Percentiles rank a stretch among this genome's conserved stretches.
These are phyloP conservation scores for Cladosporium halotolerans DNA, from an alignment of 2,329 filamentous ascomycete species.

Conservation along the genomic window DNA sequence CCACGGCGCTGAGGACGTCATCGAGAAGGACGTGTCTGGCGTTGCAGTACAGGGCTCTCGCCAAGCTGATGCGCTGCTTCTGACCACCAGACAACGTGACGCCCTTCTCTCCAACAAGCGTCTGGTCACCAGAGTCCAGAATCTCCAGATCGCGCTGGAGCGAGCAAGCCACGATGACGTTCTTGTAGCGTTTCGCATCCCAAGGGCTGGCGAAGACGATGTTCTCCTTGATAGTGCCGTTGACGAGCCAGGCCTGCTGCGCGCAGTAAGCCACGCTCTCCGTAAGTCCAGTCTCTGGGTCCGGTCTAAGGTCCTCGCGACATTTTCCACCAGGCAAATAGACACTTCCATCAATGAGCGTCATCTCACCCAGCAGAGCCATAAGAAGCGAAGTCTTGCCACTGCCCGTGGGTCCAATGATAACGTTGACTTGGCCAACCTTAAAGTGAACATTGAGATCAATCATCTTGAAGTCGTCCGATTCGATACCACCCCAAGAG, in stretches of 20 bases:
- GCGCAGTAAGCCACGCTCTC: conserved; percentile 95
- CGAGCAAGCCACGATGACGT: conserved; percentile 86
- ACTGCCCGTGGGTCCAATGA: conserved; percentile 86
- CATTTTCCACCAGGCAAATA: conserved; percentile 79
- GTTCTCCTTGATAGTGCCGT: conserved; percentile 91
- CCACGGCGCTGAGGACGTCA: conserved; percentile 92
- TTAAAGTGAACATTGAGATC: conserved; percentile 77
- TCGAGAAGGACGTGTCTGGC: conserved; percentile 86
- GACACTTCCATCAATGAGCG: conserved; percentile 69
- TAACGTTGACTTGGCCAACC: conserved; percentile 82
- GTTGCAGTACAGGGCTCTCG: conserved; percentile 94
- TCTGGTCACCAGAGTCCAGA: conserved; percentile 85
- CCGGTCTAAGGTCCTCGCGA: conserved; percentile 73
- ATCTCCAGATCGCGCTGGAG: conserved; percentile 88
- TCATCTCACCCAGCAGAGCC: conserved; percentile 96
- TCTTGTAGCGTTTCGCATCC: conserved; percentile 74
- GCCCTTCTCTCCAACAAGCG: conserved; percentile 91
- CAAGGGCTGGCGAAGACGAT: conserved; percentile 82
- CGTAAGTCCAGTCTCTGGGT: conserved; percentile 78
- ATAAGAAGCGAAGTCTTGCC: conserved; percentile 95
- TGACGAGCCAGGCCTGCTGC: conserved; percentile 94
- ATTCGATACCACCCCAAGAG: conserved; percentile 68
- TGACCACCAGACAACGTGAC: conserved; percentile 95
- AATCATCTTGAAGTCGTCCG: conserved; percentile 61
- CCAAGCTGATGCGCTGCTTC: conserved; percentile 93